These are phyloP conservation scores for Ganoderma multipileum DNA, from an alignment of 1,284 basidiomycete genomes.

Conservation along the genomic window DNA sequence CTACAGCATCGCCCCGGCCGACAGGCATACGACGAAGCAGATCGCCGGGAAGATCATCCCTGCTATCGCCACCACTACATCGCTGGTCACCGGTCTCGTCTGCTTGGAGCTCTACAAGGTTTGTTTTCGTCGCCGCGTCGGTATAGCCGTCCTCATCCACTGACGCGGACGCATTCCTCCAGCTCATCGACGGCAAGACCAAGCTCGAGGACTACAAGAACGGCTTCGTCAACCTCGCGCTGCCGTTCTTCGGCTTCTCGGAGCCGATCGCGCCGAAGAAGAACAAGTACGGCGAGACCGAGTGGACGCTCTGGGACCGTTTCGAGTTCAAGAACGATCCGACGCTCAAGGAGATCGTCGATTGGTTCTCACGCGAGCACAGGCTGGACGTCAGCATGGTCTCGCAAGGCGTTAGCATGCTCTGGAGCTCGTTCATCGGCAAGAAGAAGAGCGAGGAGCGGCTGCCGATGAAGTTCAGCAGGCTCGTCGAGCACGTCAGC, in stretches of 20 bases:
- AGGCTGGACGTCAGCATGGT: constrained; percentile 95
- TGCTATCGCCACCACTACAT: constrained; percentile 98
- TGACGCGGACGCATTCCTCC: constrained; percentile 5
- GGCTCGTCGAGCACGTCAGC: constrained; percentile 92
- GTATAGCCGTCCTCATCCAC: constrained; percentile 7
- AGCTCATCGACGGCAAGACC: constrained; percentile 95
- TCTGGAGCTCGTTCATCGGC: constrained; percentile 93
- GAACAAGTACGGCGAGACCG: constrained; percentile 84
- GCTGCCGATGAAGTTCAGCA: constrained; percentile 88
- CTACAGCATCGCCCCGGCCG: constrained; percentile 90
- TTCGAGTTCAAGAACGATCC: constrained; percentile 94
- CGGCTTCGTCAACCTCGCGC: constrained; percentile 96
- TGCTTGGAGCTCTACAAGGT: constrained; percentile 98
- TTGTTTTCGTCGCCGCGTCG: constrained; percentile 19
- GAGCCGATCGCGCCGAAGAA: constrained; percentile 96
- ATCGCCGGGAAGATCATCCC: constrained; percentile 99
- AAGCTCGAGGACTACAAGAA: constrained; percentile 98
- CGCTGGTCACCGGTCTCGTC: constrained; percentile 93
- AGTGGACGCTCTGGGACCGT: constrained; percentile 99
- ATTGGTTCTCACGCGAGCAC: constrained; percentile 87
- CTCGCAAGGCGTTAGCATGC: constrained; percentile 96
- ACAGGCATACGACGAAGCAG: constrained; percentile 96
- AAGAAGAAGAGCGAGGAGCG: constrained; percentile 95
- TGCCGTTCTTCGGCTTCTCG: constrained; percentile 99
- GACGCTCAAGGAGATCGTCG: constrained; percentile 86